These are phyloP conservation scores for Blepharisma japonicum DNA, from an alignment of 73 alveolate genomes.

Conservation along the genomic window DNA sequence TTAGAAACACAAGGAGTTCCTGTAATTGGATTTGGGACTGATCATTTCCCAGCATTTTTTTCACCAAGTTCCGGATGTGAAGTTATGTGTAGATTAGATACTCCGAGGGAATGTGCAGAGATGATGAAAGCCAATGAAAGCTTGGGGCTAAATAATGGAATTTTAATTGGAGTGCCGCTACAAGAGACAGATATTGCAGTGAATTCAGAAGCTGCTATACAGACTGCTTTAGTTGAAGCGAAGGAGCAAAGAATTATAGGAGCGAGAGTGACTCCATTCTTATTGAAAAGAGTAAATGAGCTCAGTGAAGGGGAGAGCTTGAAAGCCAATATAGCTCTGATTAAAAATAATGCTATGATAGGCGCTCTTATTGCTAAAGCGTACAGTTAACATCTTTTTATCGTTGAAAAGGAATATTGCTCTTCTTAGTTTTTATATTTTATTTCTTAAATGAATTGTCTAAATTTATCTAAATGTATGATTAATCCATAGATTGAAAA, in stretches of 20 bases:
- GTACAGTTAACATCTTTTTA: too few species aligned
- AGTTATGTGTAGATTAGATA: neutral
- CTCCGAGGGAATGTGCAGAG: slow-evolving; percentile 65
- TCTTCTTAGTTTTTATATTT: too few species aligned
- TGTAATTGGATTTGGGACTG: slow-evolving; percentile 69
- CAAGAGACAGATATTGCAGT: slow-evolving; percentile 57
- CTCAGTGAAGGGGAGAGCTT: slow-evolving; percentile 80
- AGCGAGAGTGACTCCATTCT: slow-evolving; percentile 89
- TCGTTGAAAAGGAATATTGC: too few species aligned
- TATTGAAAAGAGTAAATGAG: slow-evolving; percentile 88
- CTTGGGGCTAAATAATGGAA: slow-evolving; percentile 64
- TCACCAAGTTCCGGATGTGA: slow-evolving; percentile 36
- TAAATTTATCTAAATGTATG: too few species aligned
- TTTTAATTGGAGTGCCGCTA: slow-evolving; percentile 80
- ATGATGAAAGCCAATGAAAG: slow-evolving; percentile 56
- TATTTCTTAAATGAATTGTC: too few species aligned
- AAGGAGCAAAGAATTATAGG: slow-evolving; percentile 63
- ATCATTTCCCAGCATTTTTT: slow-evolving; percentile 82
- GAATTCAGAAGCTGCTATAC: slow-evolving; percentile 62
- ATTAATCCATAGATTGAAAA: too few species aligned
- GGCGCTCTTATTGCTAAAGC: slow-evolving; percentile 69
- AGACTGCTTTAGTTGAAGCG: slow-evolving; percentile 68
- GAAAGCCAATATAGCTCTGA: slow-evolving; percentile 74
- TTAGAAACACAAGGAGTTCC: slow-evolving; percentile 61
- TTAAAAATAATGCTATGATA: slow-evolving; percentile 73